Percentiles rank a stretch among this genome's conserved stretches.
Evolutionary conservation across 2,329 filamentous ascomycete species (phyloP).

Genomic region (Phoma sp.): DNA sequence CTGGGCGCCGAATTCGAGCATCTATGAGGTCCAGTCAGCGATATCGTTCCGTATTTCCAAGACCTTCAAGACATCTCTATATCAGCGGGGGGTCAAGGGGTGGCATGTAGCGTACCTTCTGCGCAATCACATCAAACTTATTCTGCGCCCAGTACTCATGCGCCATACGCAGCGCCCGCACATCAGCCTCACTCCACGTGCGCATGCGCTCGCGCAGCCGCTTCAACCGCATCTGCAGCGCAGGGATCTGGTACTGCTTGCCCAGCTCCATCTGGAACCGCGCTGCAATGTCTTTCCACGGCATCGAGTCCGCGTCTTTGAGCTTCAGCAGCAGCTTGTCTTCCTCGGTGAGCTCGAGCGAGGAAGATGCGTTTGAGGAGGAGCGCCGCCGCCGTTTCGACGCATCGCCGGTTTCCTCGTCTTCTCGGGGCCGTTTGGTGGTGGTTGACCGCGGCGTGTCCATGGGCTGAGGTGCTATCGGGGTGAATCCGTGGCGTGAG

Average conservation of each 20-base stretch:
- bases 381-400: slow-evolving; percentile 52
- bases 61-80: no score
- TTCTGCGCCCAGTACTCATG: slow-evolving; percentile 60
- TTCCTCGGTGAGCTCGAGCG: slow-evolving; percentile 56
- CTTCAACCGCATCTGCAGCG: slow-evolving; percentile 62
- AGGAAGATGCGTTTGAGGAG: slow-evolving; percentile 38
- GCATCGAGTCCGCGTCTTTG: slow-evolving; percentile 59
- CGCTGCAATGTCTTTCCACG: slow-evolving; percentile 61
- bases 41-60: no score
- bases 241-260: slow-evolving; percentile 58
- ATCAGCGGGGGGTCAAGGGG: no score
- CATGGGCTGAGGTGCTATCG: slow-evolving; percentile 53
- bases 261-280: slow-evolving; percentile 57
- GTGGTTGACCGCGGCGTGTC: slow-evolving; percentile 37
- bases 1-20: slow-evolving; percentile 57
- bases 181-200: slow-evolving; percentile 58
- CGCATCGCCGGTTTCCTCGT: slow-evolving; percentile 38
- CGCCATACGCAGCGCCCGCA: slow-evolving; percentile 56
- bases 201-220: slow-evolving; percentile 58
- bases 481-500: slow-evolving; percentile 50
- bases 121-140: slow-evolving; percentile 61
- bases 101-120: slow-evolving; percentile 48
- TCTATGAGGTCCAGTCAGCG: slow-evolving; percentile 41
- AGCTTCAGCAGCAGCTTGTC: slow-evolving; percentile 57
- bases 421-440: slow-evolving; percentile 48